A percentile compares a stretch with the other conserved stretches of the same genome.
Conservation (phyloP, 306 rosid genomes). For the Lagenaria siceraria region DNA sequence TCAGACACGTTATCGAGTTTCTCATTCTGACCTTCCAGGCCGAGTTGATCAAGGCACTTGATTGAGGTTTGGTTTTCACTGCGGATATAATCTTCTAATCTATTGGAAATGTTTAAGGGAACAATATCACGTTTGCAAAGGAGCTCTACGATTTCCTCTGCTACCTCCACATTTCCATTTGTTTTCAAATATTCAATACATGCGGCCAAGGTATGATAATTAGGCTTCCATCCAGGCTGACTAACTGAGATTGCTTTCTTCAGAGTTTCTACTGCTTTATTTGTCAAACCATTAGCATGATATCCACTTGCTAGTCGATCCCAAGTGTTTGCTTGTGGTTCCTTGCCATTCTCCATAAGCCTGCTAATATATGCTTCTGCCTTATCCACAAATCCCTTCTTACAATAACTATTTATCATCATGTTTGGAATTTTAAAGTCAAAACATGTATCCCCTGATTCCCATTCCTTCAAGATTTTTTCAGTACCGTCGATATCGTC, state of each 20-base stretch:
- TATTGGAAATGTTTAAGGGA: conserved; percentile 12
- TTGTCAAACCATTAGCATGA: conserved; percentile 30
- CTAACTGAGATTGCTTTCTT: conserved; percentile 26
- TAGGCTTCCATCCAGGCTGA: conserved; percentile 20
- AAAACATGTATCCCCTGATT: conserved; percentile 20
- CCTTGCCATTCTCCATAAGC: conserved; percentile 38
- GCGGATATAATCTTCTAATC: conserved; percentile 20
- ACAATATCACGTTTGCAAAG: conserved; percentile 15
- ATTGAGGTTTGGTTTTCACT: conserved; percentile 13
- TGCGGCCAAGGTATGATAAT: conserved; percentile 15
- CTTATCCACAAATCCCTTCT: conserved; percentile 34
- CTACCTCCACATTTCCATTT: conserved; percentile 32
- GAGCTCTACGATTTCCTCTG: conserved; percentile 29
- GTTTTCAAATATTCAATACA: conserved; percentile 50
- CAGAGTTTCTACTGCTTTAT: conserved; percentile 41
- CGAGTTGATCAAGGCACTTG: conserved; percentile 17
- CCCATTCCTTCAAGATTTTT: conserved; percentile 56
- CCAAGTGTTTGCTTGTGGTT: conserved; percentile 32
- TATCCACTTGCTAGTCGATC: conserved; percentile 34
- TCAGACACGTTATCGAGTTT: conserved; percentile 2
- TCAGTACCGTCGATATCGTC: conserved; percentile 55
- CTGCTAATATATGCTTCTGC: conserved; percentile 32
- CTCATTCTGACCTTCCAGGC: conserved; percentile 9
- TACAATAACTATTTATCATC: conserved; percentile 46
- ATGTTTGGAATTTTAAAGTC: conserved; percentile 41